Evolutionary conservation across 2,329 filamentous ascomycete genomes (phyloP).

Genomic region (Apiospora aurea): DNA sequence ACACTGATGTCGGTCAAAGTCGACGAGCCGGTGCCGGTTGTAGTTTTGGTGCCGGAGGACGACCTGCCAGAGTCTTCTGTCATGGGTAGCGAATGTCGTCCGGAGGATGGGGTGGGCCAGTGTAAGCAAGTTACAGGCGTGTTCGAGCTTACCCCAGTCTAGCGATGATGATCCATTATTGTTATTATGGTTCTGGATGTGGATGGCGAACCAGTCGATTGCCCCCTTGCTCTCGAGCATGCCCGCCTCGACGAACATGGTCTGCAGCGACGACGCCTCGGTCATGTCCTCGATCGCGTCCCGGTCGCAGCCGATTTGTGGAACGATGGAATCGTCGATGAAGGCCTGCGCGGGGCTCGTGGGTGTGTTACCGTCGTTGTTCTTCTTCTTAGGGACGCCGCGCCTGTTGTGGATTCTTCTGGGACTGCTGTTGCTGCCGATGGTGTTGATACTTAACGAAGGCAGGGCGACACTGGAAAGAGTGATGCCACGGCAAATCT

Average conservation of each 20-base stretch:
- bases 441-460: background rate
- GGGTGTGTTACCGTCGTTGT: constrained; percentile 10
- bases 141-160: constrained; percentile 51
- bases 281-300: constrained; percentile 55
- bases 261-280: constrained; percentile 56
- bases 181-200: constrained; percentile 43
- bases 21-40: constrained; percentile 27
- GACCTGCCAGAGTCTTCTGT: constrained; percentile 56
- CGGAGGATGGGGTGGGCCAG: constrained; percentile 59
- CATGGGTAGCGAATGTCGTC: constrained; percentile 58
- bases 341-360: constrained; percentile 38
- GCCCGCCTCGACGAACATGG: constrained; percentile 55
- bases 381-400: constrained; percentile 15
- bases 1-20: constrained; percentile 53
- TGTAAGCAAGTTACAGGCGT: constrained; percentile 53
- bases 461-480: constrained; percentile 22
- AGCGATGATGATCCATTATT: constrained; percentile 46
- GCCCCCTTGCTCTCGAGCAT: constrained; percentile 53
- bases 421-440: background rate
- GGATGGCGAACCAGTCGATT: constrained; percentile 56
- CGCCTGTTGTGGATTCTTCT: background rate
- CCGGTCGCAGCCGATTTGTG: constrained; percentile 50
- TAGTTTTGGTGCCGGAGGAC: constrained; percentile 44
- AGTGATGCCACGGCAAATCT: constrained; percentile 49
- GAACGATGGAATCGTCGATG: constrained; percentile 49